These are phyloP conservation scores for Perkinsus marinus DNA, from an alignment of 169 alveolate genomes.

Conservation along the genomic window DNA sequence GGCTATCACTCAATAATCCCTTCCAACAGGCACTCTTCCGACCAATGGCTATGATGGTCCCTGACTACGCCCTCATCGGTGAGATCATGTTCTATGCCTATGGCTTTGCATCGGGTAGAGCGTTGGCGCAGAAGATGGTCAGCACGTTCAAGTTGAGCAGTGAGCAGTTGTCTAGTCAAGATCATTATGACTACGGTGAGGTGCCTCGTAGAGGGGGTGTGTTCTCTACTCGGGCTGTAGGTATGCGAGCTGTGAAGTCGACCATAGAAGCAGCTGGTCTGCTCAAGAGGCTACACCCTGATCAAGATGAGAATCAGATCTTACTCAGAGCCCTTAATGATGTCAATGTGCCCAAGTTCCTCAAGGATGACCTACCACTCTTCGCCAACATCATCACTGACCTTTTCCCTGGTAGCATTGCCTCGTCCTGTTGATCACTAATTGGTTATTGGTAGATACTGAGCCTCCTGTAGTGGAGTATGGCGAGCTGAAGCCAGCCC, in stretches of 20 bases:
- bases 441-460: not conserved
- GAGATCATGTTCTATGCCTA: conserved; percentile 87
- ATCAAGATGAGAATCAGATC: conserved; percentile 40
- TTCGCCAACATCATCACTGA: conserved; percentile 46
- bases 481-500: conserved; percentile 29
- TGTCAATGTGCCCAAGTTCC: conserved; percentile 52
- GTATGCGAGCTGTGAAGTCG: conserved; percentile 77
- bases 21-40: conserved; percentile 78
- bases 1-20: not conserved
- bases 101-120: conserved; percentile 79
- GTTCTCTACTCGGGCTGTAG: conserved; percentile 56
- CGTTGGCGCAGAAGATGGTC: conserved; percentile 75
- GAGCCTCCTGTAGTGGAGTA: conserved; percentile 23
- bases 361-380: conserved; percentile 45
- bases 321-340: conserved; percentile 51
- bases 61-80: conserved; percentile 81
- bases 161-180: conserved; percentile 63
- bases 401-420: conserved; percentile 36
- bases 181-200: conserved; percentile 35
- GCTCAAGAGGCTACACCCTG: conserved; percentile 34
- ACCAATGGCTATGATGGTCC: conserved; percentile 90
- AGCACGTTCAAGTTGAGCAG: conserved; percentile 71
- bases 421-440: not conserved
- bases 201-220: conserved; percentile 32
- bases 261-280: conserved; percentile 71